phyloP scores from a whole-genome alignment of 2,329 filamentous ascomycete species.

The Domatiomyces globalis region DNA sequence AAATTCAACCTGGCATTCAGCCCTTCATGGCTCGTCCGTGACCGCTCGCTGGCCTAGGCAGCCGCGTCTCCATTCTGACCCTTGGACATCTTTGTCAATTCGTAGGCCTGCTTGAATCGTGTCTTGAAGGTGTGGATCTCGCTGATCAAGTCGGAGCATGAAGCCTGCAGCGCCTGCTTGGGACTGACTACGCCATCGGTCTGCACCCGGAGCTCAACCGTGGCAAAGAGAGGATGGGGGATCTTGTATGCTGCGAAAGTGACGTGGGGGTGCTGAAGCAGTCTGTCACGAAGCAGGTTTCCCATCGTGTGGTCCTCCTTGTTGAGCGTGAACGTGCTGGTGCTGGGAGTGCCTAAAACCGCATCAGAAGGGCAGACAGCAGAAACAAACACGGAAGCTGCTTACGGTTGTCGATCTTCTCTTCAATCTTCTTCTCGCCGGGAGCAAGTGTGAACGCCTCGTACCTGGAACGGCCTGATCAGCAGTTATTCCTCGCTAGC shows the following conservation, averaged over 20 bases:
- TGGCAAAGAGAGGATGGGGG: slow-evolving; percentile 33
- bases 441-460: slow-evolving; percentile 81
- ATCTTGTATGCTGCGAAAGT: slow-evolving; percentile 73
- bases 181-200: slow-evolving; percentile 80
- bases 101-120: slow-evolving; percentile 86
- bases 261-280: slow-evolving; percentile 72
- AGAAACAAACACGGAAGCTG: slow-evolving; percentile 8
- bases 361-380: slow-evolving; percentile 1
- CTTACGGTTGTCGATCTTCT: slow-evolving; percentile 78
- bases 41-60: neutral
- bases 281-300: slow-evolving; percentile 73
- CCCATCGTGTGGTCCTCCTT: slow-evolving; percentile 96
- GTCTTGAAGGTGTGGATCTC: slow-evolving; percentile 67
- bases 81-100: slow-evolving; percentile 59
- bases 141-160: slow-evolving; percentile 68
- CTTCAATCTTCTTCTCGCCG: slow-evolving; percentile 86
- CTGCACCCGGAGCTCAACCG: slow-evolving; percentile 66
- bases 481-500: neutral
- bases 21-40: neutral
- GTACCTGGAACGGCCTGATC: slow-evolving; percentile 46
- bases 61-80: neutral
- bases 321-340: slow-evolving; percentile 86
- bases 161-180: slow-evolving; percentile 71
- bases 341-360: slow-evolving; percentile 67
- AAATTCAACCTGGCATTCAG: neutral